phyloP scores from a whole-genome alignment of 441 rosid species.

The Erodium texanum region DNA sequence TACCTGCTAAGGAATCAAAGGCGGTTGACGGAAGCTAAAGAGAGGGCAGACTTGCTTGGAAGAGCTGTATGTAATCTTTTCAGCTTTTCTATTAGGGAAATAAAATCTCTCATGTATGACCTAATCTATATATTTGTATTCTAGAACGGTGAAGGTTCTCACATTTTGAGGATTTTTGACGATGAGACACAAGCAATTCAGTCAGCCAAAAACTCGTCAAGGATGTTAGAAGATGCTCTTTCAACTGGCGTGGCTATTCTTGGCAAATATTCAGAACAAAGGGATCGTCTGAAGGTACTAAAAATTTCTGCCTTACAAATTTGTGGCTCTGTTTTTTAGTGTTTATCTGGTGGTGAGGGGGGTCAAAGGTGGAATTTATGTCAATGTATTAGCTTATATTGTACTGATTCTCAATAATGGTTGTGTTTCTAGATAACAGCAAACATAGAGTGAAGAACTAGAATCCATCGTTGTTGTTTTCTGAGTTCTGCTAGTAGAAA shows the following conservation, averaged over 20 bases:
- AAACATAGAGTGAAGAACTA: background rate
- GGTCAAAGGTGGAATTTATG: background rate
- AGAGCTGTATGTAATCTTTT: conserved; percentile 46
- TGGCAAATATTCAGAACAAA: conserved; percentile 75
- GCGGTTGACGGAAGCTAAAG: conserved; percentile 66
- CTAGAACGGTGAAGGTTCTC: conserved; percentile 74
- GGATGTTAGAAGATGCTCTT: conserved; percentile 75
- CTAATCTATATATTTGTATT: conserved; percentile 15
- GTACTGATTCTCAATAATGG: background rate
- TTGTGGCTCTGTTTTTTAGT: background rate
- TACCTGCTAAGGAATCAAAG: conserved; percentile 58
- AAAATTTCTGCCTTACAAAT: background rate
- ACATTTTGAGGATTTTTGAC: conserved; percentile 75
- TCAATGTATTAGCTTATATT: background rate
- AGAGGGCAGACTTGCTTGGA: conserved; percentile 78
- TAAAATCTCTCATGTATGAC: background rate
- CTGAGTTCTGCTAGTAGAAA: background rate
- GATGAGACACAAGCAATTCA: conserved; percentile 95
- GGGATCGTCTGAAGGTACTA: conserved; percentile 80
- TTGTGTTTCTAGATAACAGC: background rate
- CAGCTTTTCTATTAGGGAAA: background rate
- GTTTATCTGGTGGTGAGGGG: too few relatives aligned
- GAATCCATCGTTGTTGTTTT: background rate
- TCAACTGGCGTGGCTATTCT: conserved; percentile 79
- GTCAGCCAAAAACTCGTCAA: conserved; percentile 70